Evolutionary conservation across 2,329 filamentous ascomycete genomes (phyloP).

Genomic region (Cordyceps javanica): DNA sequence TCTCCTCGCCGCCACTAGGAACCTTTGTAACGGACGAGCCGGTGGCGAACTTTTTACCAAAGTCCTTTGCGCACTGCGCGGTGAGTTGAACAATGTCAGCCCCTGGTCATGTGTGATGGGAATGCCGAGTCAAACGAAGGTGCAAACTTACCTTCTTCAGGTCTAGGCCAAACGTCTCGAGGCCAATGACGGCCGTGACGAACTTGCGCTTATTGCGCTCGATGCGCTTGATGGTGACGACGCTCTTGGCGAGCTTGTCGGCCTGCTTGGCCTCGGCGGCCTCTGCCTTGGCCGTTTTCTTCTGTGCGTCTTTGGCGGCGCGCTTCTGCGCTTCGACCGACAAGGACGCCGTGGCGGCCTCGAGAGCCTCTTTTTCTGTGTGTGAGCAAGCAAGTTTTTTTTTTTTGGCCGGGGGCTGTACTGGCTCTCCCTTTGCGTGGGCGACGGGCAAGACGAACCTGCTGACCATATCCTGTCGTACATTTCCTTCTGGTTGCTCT

Average conservation of each 20-base stretch:
- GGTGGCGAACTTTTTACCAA: slow-evolving; percentile 98
- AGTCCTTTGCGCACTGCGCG: slow-evolving; percentile 71
- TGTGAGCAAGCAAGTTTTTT: too few species aligned
- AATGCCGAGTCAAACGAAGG: too few species aligned
- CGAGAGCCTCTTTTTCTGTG: slow-evolving; percentile 60
- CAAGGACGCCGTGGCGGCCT: slow-evolving; percentile 77
- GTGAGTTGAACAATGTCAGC: background rate
- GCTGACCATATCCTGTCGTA: slow-evolving; percentile 80
- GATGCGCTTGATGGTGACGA: slow-evolving; percentile 89
- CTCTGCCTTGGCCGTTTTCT: slow-evolving; percentile 93
- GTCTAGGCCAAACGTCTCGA: slow-evolving; percentile 86
- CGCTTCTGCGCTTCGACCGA: slow-evolving; percentile 90
- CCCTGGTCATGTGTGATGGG: too few species aligned
- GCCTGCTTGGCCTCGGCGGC: slow-evolving; percentile 77
- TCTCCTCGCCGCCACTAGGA: slow-evolving; percentile 82
- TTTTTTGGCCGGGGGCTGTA: too few species aligned
- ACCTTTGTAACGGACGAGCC: slow-evolving; percentile 88
- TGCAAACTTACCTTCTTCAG: slow-evolving; percentile 76
- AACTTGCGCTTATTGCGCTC: slow-evolving; percentile 98
- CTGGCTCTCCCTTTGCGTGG: too few species aligned
- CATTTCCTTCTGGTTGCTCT: slow-evolving; percentile 64
- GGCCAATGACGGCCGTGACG: slow-evolving; percentile 83
- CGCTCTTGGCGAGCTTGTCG: slow-evolving; percentile 74
- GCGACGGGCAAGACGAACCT: slow-evolving; percentile 45
- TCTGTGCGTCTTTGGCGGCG: slow-evolving; percentile 90